Evolutionary conservation across 192 early-diverging fungal species (phyloP), one percentile per base, ranked within the genome.

Genomic region (Funneliformis geosporum): DNA sequence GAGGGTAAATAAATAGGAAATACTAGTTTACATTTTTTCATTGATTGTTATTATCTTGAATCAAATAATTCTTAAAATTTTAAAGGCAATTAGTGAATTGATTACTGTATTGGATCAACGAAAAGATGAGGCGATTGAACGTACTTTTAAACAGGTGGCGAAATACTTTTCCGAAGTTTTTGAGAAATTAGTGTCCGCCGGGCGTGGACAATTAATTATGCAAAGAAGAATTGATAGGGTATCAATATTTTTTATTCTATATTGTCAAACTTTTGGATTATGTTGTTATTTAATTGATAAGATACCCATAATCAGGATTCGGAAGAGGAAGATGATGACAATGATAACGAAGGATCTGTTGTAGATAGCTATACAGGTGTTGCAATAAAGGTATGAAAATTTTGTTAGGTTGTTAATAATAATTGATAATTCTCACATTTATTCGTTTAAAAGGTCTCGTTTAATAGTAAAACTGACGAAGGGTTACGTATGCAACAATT

Each of bases 101-200:
- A 96, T 99, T 74, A 87, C 93, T 60, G 91, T 93, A 14, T 84
- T 99, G 72, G 98, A 99, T 82, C 95, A 95, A 84, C 87, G 95
- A 71, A 99, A 99, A 86, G 95, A 99, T 85, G 96, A 97, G 81
- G 96, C 95, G 0, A 99, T 99, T 80, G 94, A 96, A 87, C 88
- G 96, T 61, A 99, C 96, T 8, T 99, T 99, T 84, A 92, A 93
- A 79, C 93, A 96, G 73, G 98, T 98, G 16, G 92, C 94, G 25
- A 90, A 89, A 67, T 90, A 95, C 83, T 99, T 99, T 86, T 77
- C 87, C 69, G 87, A 94, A 60, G 94, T 98, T 4, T 99, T 97
- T 91, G 88, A 87, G 59, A 93, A 91, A 84, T 93, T 99, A 28
- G 96, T 97, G 6, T 96, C 96, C 8, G 90, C 89, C 1, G 97